Conservation (phyloP, 1,139 yeast genomes). For the Hansenula sp. region DNA sequence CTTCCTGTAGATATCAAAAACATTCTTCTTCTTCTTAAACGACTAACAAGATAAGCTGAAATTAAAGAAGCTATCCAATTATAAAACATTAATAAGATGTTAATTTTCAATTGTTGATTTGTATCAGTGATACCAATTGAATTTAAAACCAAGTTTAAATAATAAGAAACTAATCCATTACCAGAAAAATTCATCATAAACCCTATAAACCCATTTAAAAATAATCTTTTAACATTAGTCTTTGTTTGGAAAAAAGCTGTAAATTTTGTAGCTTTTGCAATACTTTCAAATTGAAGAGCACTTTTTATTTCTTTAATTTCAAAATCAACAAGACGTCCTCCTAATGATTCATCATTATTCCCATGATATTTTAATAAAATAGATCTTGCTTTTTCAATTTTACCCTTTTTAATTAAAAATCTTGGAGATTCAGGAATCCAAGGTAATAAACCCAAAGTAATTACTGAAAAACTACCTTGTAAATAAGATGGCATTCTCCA, state of each 20-base stretch:
- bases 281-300: conserved; percentile 29
- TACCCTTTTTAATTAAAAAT: conserved; percentile 51
- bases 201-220: conserved; percentile 32
- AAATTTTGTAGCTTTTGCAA: conserved; percentile 27
- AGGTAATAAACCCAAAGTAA: too few relatives aligned
- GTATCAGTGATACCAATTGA: conserved; percentile 47
- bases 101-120: conserved; percentile 39
- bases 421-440: conserved; percentile 86
- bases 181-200: conserved; percentile 40
- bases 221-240: conserved; percentile 43
- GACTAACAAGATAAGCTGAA: conserved; percentile 24
- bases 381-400: conserved; percentile 52
- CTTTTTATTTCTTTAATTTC: conserved; percentile 42
- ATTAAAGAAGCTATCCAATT: conserved; percentile 24
- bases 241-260: conserved; percentile 15
- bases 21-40: conserved; percentile 30
- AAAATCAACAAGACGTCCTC: conserved; percentile 35
- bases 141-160: conserved; percentile 41
- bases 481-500: too few relatives aligned
- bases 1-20: conserved; percentile 23
- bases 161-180: conserved; percentile 49
- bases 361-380: conserved; percentile 35
- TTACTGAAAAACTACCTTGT: too few relatives aligned
- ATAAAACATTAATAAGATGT: conserved; percentile 28
- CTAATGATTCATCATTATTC: conserved; percentile 30